phyloP scores from a whole-genome alignment of 805 yeast genomes.

The Clavispora vitiphila region DNA sequence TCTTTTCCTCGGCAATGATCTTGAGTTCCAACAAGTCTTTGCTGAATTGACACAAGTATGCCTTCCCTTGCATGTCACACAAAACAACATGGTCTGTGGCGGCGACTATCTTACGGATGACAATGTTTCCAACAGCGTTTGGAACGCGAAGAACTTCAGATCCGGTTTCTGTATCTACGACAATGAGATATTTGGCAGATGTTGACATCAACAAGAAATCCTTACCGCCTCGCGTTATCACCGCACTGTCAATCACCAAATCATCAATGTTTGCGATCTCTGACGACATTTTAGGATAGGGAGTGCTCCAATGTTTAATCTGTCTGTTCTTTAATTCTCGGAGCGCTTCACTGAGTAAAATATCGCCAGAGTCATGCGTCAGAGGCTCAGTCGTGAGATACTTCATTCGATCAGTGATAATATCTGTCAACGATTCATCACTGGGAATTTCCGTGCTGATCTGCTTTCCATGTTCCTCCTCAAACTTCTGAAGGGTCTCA shows the following conservation, averaged over 20 bases:
- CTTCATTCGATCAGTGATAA: slow-evolving; percentile 20
- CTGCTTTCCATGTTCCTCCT: slow-evolving; percentile 39
- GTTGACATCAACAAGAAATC: slow-evolving; percentile 15
- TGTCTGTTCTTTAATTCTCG: slow-evolving; percentile 6
- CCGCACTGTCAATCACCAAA: slow-evolving; percentile 16
- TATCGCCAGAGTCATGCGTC: slow-evolving; percentile 18
- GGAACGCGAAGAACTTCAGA: slow-evolving; percentile 12
- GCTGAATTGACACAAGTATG: slow-evolving; percentile 18
- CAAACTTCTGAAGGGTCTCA: slow-evolving; percentile 45
- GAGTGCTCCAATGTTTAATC: slow-evolving; percentile 23
- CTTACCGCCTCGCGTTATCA: neutral
- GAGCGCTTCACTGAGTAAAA: slow-evolving; percentile 26
- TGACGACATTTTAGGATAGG: slow-evolving; percentile 21
- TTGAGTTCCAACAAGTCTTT: slow-evolving; percentile 1
- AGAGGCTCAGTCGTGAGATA: slow-evolving; percentile 2
- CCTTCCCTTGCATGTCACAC: slow-evolving; percentile 52
- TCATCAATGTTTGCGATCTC: slow-evolving; percentile 15
- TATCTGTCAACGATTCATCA: slow-evolving; percentile 36
- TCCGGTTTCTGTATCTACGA: slow-evolving; percentile 13
- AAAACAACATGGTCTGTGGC: slow-evolving; percentile 25
- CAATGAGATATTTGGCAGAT: slow-evolving; percentile 14
- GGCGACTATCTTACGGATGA: slow-evolving; percentile 32
- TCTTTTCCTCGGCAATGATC: slow-evolving; percentile 17
- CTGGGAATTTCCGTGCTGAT: slow-evolving; percentile 15
- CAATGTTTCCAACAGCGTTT: slow-evolving; percentile 17